Evolutionary conservation across 441 rosid species (phyloP), one percentile per base, ranked within the genome.

Genomic region (California macrophylla): DNA sequence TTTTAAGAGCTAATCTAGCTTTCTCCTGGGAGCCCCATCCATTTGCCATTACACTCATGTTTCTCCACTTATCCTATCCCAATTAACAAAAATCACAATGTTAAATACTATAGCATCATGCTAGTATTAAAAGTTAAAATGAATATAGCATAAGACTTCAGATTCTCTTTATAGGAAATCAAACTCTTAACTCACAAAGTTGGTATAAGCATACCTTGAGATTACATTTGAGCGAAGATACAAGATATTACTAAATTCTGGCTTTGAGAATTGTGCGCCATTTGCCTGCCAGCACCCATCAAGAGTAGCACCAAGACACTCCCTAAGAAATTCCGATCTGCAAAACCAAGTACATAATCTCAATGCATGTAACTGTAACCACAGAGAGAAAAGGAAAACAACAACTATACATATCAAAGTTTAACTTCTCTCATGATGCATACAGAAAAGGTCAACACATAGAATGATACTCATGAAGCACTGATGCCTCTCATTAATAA

Each of bases 261-360:
- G 98, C 99, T 77, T 86, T 92, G 66, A 92, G 94, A 73, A 92
- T 92, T 0, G 98, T 94, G 36, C 97, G 93, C 99, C 99, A 94
- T 80, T 90, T 94, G 5, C 99, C 98, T 67, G 96, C 87, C 20
- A 28, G 97, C 98, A 40, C 99, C 98, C 99, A 94, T 94, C 70
- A 69, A 69, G 68, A 70, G 56, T 25, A 66, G 23, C 69, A 75
- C 62, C 50, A 70, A 69, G 56, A 47, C 69, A 68, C 40, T 21
- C 34, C 47, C 47, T 67, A 60, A 65, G 74, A 64, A 67, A 32
- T 66, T 72, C 30, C 36, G 67, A 40, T 61, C 68, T 66, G 65
- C 82, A 70, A 68, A 72, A 12, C 28, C 67, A 0, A 20, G 25
- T 47, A 23, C 56, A 47, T 4, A 5, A 47, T 47, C 9, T 47